phyloP scores from a whole-genome alignment of 768 basidiomycete genomes.

The Tylopilus plumbeoviolaceoides region DNA sequence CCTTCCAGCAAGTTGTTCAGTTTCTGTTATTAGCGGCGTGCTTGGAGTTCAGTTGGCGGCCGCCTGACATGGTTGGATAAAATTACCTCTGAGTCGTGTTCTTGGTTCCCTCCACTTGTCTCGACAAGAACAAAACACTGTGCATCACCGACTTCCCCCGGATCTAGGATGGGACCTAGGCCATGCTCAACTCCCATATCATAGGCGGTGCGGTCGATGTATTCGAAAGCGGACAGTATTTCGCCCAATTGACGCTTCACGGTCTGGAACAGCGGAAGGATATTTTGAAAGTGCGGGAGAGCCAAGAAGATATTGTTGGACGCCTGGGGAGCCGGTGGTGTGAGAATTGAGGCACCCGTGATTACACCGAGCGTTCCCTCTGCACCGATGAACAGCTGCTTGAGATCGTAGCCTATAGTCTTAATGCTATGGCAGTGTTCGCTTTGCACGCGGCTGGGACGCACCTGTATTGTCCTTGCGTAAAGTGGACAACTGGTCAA shows the following conservation, averaged over 20 bases:
- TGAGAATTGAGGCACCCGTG: slow-evolving; percentile 92
- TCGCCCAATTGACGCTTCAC: slow-evolving; percentile 85
- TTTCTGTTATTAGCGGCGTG: slow-evolving; percentile 58
- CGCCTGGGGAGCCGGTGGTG: slow-evolving; percentile 76
- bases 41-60: slow-evolving; percentile 8
- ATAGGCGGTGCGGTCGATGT: slow-evolving; percentile 84
- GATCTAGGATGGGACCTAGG: slow-evolving; percentile 70
- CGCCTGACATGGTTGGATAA: slow-evolving; percentile 2
- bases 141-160: slow-evolving; percentile 71
- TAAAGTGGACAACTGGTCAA: slow-evolving; percentile 83
- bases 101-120: slow-evolving; percentile 88
- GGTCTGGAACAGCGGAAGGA: slow-evolving; percentile 78
- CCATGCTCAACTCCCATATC: slow-evolving; percentile 82
- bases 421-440: background rate
- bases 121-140: slow-evolving; percentile 91
- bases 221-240: slow-evolving; percentile 97
- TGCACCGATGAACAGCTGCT: slow-evolving; percentile 96
- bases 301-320: slow-evolving; percentile 92
- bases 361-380: slow-evolving; percentile 96
- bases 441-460: slow-evolving; percentile 15
- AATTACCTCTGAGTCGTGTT: slow-evolving; percentile 89
- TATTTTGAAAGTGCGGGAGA: slow-evolving; percentile 79
- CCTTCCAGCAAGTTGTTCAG: slow-evolving; percentile 70
- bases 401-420: slow-evolving; percentile 87
- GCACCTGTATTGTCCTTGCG: slow-evolving; percentile 96